Evolutionary conservation across 208 protist genomes (phyloP), one percentile per base, ranked within the genome.

Genomic region (Leishmania tarentolae): DNA sequence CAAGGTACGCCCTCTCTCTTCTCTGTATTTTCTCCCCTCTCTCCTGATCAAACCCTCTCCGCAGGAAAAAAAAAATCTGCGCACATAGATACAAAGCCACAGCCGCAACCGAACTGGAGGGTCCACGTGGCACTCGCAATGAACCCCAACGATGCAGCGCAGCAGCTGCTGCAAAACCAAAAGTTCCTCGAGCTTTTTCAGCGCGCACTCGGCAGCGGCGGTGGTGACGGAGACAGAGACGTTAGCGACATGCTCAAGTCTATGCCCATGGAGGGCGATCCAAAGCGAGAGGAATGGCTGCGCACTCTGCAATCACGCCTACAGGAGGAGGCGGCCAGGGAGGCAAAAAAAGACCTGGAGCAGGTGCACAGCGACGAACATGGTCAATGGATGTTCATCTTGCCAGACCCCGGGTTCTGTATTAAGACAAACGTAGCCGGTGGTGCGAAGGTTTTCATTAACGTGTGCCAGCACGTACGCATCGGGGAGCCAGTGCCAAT

Each of bases 401-500:
- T 97, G 17, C 95, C 94, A 1, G 79, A 89, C 31, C 92, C 94
- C 5, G 93, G 92, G 19, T 97, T 97, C 81, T 96, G 94, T 80
- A 90, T 98, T 63, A 98, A 97, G 81, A 96, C 92, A 70, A 86
- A 72, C 47, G 83, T 88, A 5, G 73, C 79, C 4, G 91, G 92
- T 35, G 93, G 91, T 0, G 77, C 82, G 24, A 97, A 98, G 84
- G 86, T 98, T 2, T 98, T 98, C 83, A 90, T 98, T 56, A 98
- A 98, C 87, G 85, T 98, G 2, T 96, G 92, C 84, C 87, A 95
- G 72, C 92, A 95, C 84, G 82, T 91, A 42, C 90, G 92, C 50
- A 97, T 98, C 68, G 92, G 83, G 21, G 94, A 98, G 86, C 95
- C 95, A 31, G 87, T 94, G 83, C 95, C 95, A 37, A 96, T 98